These are phyloP conservation scores for Acarospora socialis DNA, from an alignment of 2,329 filamentous ascomycete species.

Conservation along the genomic window DNA sequence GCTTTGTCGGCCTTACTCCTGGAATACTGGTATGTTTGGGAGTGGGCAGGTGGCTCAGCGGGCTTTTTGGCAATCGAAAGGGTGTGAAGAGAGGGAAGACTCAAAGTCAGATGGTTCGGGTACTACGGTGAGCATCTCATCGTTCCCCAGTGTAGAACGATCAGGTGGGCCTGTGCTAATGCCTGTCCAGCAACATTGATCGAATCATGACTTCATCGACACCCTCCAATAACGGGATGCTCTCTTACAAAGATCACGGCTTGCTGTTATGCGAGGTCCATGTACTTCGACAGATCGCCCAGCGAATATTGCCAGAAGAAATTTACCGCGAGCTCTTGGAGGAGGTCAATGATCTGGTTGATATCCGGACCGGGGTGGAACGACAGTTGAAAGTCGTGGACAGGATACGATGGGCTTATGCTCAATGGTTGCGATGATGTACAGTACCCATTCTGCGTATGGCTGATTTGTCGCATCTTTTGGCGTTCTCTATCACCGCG, in stretches of 20 bases:
- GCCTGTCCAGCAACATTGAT: conserved; percentile 53
- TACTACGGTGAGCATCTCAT: conserved; percentile 49
- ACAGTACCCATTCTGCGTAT: too few species aligned
- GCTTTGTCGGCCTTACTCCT: conserved; percentile 88
- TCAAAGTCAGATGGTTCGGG: conserved; percentile 57
- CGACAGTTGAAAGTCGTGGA: conserved; percentile 67
- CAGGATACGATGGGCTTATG: conserved; percentile 82
- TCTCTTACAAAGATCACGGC: conserved; percentile 87
- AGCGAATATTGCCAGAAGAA: conserved; percentile 53
- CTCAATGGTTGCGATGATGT: conserved; percentile 47
- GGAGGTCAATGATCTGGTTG: conserved; percentile 73
- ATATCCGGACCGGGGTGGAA: conserved; percentile 61
- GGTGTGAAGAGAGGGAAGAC: conserved; percentile 51
- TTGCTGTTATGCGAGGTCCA: conserved; percentile 83
- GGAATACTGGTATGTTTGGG: conserved; percentile 76
- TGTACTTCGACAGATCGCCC: conserved; percentile 56
- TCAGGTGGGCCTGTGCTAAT: neutral
- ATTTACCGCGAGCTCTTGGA: conserved; percentile 75
- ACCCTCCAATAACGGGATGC: conserved; percentile 56
- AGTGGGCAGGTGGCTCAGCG: conserved; percentile 55
- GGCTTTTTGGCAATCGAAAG: conserved; percentile 54
- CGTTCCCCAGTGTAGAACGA: neutral
- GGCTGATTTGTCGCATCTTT: too few species aligned
- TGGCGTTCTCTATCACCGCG: too few species aligned
- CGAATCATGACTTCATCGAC: conserved; percentile 57